These are phyloP conservation scores for Claviceps sp. DNA, from an alignment of 2,329 filamentous ascomycete species.

Conservation along the genomic window DNA sequence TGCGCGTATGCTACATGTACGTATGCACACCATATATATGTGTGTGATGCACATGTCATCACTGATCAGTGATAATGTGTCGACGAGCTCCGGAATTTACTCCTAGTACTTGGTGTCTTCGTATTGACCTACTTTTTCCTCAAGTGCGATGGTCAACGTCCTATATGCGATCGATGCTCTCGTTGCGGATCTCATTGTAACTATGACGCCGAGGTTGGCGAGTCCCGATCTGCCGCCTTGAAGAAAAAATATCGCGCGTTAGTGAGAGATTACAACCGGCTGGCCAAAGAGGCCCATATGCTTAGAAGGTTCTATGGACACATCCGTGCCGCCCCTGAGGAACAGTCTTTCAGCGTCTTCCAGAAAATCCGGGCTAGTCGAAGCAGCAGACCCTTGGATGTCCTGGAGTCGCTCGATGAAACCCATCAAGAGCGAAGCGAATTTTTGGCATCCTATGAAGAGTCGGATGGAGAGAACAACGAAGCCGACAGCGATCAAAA, in stretches of 20 bases:
- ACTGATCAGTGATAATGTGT: too few species aligned
- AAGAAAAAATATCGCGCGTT: constrained; percentile 4
- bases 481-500: neutral
- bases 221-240: constrained; percentile 3
- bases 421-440: neutral
- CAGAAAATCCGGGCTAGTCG: constrained; percentile 1
- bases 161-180: constrained; percentile 3
- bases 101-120: neutral
- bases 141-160: constrained; percentile 5
- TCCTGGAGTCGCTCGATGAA: neutral
- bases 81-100: neutral
- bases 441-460: neutral
- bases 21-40: too few species aligned
- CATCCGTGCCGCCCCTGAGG: constrained; percentile 2
- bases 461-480: neutral
- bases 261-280: neutral
- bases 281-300: neutral
- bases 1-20: too few species aligned
- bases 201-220: constrained; percentile 5
- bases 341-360: constrained; percentile 1
- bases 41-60: too few species aligned
- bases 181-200: constrained; percentile 1
- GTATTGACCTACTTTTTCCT: neutral
- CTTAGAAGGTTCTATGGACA: constrained; percentile 3
- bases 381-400: constrained; percentile 2